Evolutionary conservation across 257 asterid genomes (phyloP).

Genomic region (Misopates orontium): DNA sequence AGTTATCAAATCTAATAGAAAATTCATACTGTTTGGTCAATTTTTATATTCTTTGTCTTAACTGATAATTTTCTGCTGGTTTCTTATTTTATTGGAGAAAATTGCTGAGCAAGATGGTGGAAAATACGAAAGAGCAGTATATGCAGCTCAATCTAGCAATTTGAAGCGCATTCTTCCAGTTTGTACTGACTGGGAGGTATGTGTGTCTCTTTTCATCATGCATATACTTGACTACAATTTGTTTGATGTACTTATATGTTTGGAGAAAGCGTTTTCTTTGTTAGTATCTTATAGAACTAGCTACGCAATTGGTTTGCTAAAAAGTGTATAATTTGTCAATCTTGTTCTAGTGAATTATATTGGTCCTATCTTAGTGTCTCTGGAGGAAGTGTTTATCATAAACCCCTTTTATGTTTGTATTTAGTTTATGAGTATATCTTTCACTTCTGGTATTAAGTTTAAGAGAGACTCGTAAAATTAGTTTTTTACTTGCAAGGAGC

Average conservation of each 20-base stretch:
- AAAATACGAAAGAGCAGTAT: slow-evolving; percentile 86
- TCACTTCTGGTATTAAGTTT: too few species aligned
- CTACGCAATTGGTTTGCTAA: not conserved
- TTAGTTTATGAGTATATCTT: too few species aligned
- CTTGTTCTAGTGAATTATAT: slow-evolving; percentile 9
- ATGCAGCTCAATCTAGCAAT: slow-evolving; percentile 93
- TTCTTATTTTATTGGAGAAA: slow-evolving; percentile 58
- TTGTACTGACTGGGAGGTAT: slow-evolving; percentile 98
- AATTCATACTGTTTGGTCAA: not conserved
- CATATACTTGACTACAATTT: slow-evolving; percentile 9
- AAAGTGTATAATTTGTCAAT: slow-evolving; percentile 13
- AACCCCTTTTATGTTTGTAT: not conserved
- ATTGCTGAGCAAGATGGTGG: slow-evolving; percentile 95
- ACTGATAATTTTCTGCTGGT: slow-evolving; percentile 32
- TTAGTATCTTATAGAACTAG: slow-evolving; percentile 1
- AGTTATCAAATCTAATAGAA: not conserved
- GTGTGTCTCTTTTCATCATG: slow-evolving; percentile 26
- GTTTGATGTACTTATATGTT: slow-evolving; percentile 19
- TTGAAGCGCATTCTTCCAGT: slow-evolving; percentile 87
- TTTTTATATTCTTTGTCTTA: slow-evolving; percentile 20
- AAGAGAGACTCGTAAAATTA: too few species aligned
- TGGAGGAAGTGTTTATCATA: not conserved
- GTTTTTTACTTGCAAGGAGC: too few species aligned
- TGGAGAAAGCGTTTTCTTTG: not conserved
- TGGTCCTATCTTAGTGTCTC: not conserved